Conservation (phyloP, 129 eudicot species). For the Gnaphalium uliginosum region DNA sequence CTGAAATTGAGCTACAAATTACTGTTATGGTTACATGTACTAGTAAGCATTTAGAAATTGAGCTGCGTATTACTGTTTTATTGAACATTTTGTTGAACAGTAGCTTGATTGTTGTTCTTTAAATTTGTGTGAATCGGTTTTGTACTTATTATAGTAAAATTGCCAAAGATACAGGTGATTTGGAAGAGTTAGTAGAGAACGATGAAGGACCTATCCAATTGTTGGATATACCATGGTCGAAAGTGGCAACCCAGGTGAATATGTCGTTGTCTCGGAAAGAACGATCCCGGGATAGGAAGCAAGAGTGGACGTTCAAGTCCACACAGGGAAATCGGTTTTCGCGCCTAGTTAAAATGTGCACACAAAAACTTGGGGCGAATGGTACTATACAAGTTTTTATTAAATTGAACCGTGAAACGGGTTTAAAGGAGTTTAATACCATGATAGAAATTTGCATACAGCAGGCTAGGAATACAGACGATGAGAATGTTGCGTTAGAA, state of each 20-base stretch:
- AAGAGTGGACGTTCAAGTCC: conserved; percentile 58
- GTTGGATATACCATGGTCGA: conserved; percentile 47
- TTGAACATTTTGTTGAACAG: not conserved
- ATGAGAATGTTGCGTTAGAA: conserved; percentile 55
- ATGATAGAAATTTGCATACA: conserved; percentile 57
- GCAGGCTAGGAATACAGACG: conserved; percentile 61
- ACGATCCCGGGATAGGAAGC: conserved; percentile 57
- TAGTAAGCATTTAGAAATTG: not conserved
- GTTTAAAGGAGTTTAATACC: conserved; percentile 61
- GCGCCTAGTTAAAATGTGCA: conserved; percentile 49
- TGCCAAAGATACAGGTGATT: conserved; percentile 40
- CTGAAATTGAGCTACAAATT: not conserved
- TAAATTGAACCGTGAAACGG: conserved; percentile 62
- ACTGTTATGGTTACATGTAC: not conserved
- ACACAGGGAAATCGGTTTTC: conserved; percentile 42
- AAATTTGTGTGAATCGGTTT: not conserved
- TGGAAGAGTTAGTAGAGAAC: conserved; percentile 25
- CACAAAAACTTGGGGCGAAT: conserved; percentile 58
- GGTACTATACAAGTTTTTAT: conserved; percentile 51
- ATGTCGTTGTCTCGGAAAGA: conserved; percentile 52
- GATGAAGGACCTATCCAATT: not conserved
- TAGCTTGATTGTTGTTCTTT: conserved; percentile 2
- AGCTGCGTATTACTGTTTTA: not conserved
- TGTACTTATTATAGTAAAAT: conserved; percentile 22
- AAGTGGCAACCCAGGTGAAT: conserved; percentile 18